Conservation (phyloP, 228 moss, liverwort and hornwort species). For the Sphagnum fallax region DNA sequence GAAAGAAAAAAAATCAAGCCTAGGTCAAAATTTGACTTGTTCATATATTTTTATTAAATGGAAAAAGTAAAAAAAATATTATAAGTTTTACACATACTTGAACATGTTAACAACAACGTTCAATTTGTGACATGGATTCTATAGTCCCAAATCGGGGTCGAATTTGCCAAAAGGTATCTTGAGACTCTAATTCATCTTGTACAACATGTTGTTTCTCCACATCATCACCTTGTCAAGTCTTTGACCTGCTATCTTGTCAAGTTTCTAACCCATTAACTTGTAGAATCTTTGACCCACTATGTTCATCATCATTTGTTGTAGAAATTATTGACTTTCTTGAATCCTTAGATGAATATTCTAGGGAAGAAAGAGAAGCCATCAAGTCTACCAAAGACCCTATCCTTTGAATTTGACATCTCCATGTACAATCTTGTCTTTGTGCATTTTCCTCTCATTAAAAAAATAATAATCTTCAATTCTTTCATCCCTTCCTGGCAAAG, state of each 20-base stretch:
- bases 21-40: neutral
- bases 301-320: neutral
- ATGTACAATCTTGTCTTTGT: neutral
- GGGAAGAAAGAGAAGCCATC: neutral
- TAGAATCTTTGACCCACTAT: neutral
- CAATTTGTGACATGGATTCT: too few species aligned
- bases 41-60: neutral
- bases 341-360: neutral
- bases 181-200: neutral
- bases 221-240: too few species aligned
- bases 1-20: too few species aligned
- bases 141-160: neutral
- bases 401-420: neutral
- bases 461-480: neutral
- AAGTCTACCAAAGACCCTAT: neutral
- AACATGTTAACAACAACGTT: too few species aligned
- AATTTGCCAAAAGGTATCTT: neutral
- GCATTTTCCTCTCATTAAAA: neutral
- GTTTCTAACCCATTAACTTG: neutral
- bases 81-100: too few species aligned
- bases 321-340: neutral
- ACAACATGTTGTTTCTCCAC: too few species aligned
- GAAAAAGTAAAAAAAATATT: neutral
- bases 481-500: neutral
- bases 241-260: neutral